phyloP scores from a whole-genome alignment of 208 protist species.

The Balamuthia mandrillaris region DNA sequence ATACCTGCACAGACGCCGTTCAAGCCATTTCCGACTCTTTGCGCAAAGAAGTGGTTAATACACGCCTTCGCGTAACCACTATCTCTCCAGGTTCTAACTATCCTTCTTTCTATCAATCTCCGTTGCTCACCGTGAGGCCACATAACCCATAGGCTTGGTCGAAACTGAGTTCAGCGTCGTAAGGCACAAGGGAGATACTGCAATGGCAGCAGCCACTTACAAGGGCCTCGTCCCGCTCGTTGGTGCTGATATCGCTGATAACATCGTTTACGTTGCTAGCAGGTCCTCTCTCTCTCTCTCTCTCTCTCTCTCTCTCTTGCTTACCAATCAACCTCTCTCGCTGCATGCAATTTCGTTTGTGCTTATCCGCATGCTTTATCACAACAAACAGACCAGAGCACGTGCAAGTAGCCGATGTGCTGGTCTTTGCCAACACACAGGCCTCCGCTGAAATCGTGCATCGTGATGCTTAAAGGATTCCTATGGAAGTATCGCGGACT shows the following conservation, averaged over 20 bases:
- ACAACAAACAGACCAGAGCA: background rate
- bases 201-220: background rate
- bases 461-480: no score
- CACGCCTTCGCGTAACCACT: background rate
- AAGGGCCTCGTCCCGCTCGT: background rate
- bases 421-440: slow-evolving; percentile 16
- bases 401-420: slow-evolving; percentile 14
- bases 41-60: slow-evolving; percentile 13
- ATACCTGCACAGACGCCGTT: background rate
- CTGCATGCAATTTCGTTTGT: background rate
- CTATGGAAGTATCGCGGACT: no score
- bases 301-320: background rate
- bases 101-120: background rate
- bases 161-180: slow-evolving; percentile 38
- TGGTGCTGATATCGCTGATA: slow-evolving; percentile 7
- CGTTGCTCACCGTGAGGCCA: background rate
- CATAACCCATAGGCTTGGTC: background rate
- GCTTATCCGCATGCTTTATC: background rate
- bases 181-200: background rate
- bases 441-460: background rate
- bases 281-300: background rate
- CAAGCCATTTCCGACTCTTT: background rate
- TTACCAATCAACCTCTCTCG: background rate
- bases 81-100: slow-evolving; percentile 10
- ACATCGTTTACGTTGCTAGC: background rate